phyloP scores from a whole-genome alignment of 805 yeast genomes.

The Maudiozyma bulderi region DNA sequence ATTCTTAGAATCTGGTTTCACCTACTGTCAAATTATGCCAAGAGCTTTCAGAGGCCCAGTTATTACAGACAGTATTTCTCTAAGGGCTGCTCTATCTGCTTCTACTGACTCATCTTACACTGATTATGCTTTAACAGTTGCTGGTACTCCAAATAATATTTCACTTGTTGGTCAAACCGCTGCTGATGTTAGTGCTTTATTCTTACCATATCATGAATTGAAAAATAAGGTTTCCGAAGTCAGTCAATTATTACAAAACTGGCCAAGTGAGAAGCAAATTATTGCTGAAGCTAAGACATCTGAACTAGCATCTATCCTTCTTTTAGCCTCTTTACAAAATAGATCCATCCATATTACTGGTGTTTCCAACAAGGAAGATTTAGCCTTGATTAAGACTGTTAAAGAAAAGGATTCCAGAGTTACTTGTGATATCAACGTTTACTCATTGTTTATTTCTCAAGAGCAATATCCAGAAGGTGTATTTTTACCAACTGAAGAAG shows the following conservation, averaged over 20 bases:
- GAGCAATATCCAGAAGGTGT: conserved; percentile 60
- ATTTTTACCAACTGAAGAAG: conserved; percentile 71
- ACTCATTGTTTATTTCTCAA: conserved; percentile 65
- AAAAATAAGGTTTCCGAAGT: conserved; percentile 66
- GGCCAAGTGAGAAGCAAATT: conserved; percentile 81
- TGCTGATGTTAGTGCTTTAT: conserved; percentile 63
- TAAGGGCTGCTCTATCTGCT: conserved; percentile 47
- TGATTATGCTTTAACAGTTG: conserved; percentile 74
- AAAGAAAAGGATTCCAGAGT: conserved; percentile 74
- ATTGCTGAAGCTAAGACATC: conserved; percentile 89
- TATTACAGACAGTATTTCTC: conserved; percentile 54
- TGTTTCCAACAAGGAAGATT: conserved; percentile 70
- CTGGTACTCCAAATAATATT: conserved; percentile 68
- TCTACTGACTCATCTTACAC: conserved; percentile 58
- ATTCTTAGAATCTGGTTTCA: conserved; percentile 79
- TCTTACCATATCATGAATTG: conserved; percentile 70
- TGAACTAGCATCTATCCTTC: conserved; percentile 82
- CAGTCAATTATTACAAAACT: conserved; percentile 65
- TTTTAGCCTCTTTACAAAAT: conserved; percentile 79
- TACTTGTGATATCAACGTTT: conserved; percentile 82
- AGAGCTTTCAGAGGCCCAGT: conserved; percentile 50
- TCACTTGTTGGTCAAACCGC: conserved; percentile 52
- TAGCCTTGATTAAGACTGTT: conserved; percentile 74
- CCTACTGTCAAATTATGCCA: conserved; percentile 75
- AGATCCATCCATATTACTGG: conserved; percentile 84